Evolutionary conservation across 108 stramenopile genomes (phyloP).

Genomic region (Cyclostephanos tholiformis): DNA sequence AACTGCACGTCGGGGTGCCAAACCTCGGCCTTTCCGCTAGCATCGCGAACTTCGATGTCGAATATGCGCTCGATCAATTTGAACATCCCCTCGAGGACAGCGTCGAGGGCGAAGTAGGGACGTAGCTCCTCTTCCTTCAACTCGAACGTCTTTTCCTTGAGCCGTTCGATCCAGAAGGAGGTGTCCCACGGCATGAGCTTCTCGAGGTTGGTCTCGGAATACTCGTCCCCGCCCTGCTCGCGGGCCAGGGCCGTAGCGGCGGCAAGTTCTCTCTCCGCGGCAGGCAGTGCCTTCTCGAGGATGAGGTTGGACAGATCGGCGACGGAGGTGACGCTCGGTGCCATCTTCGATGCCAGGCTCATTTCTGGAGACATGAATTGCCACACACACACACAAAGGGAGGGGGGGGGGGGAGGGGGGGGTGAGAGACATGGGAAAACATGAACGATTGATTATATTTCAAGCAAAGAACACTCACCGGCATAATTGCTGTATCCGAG

Average conservation of each 20-base stretch:
- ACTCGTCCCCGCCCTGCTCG: slow-evolving; percentile 80
- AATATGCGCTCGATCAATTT: slow-evolving; percentile 89
- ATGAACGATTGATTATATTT: not conserved
- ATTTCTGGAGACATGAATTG: slow-evolving; percentile 23
- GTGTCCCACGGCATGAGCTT: slow-evolving; percentile 91
- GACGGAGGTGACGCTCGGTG: slow-evolving; percentile 84
- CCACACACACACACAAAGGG: not conserved
- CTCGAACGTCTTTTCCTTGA: slow-evolving; percentile 94
- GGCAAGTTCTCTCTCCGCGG: slow-evolving; percentile 87
- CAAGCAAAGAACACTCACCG: slow-evolving; percentile 53
- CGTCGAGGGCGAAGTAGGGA: slow-evolving; percentile 95
- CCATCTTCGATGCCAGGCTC: slow-evolving; percentile 93
- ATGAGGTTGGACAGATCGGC: slow-evolving; percentile 88
- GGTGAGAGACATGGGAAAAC: too few species aligned
- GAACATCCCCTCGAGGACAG: slow-evolving; percentile 95
- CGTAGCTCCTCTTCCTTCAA: slow-evolving; percentile 96
- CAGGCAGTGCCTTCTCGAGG: slow-evolving; percentile 91
- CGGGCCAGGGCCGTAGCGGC: slow-evolving; percentile 85
- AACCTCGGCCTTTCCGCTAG: slow-evolving; percentile 91
- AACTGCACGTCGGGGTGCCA: slow-evolving; percentile 97
- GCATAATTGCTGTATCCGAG: slow-evolving; percentile 94
- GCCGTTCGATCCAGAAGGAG: slow-evolving; percentile 92
- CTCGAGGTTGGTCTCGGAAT: slow-evolving; percentile 65
- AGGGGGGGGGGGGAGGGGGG: not conserved
- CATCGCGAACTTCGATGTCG: slow-evolving; percentile 81